A percentile compares a stretch with the other conserved stretches of the same genome.
Evolutionary conservation across 345 rosid species (phyloP).

Genomic region (Citrus hindsii): DNA sequence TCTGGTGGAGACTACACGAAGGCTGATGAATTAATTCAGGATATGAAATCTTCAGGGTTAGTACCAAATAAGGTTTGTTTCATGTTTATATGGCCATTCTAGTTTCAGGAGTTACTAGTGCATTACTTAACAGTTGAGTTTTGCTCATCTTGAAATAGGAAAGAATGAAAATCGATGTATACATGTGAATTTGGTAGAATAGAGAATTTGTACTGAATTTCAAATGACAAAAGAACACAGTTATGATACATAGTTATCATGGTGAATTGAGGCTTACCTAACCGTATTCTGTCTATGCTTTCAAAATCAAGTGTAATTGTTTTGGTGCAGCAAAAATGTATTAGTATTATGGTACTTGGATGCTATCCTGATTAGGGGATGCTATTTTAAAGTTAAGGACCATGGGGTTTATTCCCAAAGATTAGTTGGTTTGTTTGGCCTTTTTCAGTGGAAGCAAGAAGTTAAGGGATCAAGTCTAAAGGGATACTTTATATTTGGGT

Average conservation of each 20-base stretch:
- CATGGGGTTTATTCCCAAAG: too few species aligned
- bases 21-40: constrained; percentile 75
- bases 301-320: background rate
- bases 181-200: background rate
- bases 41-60: constrained; percentile 77
- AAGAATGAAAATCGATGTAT: background rate
- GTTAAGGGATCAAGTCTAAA: too few species aligned
- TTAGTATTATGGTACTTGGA: background rate
- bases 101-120: background rate
- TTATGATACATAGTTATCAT: background rate
- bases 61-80: constrained; percentile 79
- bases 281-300: background rate
- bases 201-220: background rate
- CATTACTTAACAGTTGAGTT: background rate
- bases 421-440: too few species aligned
- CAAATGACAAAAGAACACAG: background rate
- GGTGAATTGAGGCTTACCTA: background rate
- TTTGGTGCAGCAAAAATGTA: background rate
- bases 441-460: too few species aligned
- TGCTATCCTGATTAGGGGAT: background rate
- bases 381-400: background rate
- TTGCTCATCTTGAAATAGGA: background rate
- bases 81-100: constrained; percentile 12
- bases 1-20: constrained; percentile 64
- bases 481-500: too few species aligned